Percentiles rank a stretch among this genome's conserved stretches.
These are phyloP conservation scores for Melaleuca quinquenervia DNA, from an alignment of 345 rosid genomes.

Conservation along the genomic window DNA sequence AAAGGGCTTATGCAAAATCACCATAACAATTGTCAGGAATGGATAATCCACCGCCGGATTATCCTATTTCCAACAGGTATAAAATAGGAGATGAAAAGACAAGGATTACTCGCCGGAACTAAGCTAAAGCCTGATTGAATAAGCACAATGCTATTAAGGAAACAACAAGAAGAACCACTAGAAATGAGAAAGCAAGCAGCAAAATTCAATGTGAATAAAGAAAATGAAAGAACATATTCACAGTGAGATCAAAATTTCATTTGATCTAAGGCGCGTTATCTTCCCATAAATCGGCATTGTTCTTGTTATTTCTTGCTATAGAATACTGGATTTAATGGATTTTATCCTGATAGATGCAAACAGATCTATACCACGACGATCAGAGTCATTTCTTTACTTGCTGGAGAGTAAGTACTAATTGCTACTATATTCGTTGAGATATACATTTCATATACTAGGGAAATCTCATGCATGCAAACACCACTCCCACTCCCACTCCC, in stretches of 20 bases:
- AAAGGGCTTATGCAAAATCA: no score
- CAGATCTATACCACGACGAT: background rate
- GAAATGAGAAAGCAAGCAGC: no score
- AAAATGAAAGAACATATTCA: background rate
- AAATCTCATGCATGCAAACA: background rate
- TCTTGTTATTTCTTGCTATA: background rate
- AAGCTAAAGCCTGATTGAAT: no score
- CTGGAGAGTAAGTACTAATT: background rate
- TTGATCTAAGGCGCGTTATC: background rate
- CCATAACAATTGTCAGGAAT: no score
- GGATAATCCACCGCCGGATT: no score
- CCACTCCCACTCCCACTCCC: no score
- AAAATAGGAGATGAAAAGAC: no score
- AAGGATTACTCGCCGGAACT: no score
- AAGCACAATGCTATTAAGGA: no score
- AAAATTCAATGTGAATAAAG: background rate
- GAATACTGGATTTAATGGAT: background rate
- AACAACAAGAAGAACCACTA: no score
- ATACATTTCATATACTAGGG: background rate
- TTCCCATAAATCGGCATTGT: background rate
- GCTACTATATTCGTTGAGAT: background rate
- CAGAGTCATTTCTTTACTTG: background rate
- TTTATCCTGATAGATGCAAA: background rate
- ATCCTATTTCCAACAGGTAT: no score
- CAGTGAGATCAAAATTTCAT: background rate